Evolutionary conservation across 106 monocot genomes (phyloP), one percentile per base, ranked within the genome.

Genomic region (Alisma plantagoaquatica): DNA sequence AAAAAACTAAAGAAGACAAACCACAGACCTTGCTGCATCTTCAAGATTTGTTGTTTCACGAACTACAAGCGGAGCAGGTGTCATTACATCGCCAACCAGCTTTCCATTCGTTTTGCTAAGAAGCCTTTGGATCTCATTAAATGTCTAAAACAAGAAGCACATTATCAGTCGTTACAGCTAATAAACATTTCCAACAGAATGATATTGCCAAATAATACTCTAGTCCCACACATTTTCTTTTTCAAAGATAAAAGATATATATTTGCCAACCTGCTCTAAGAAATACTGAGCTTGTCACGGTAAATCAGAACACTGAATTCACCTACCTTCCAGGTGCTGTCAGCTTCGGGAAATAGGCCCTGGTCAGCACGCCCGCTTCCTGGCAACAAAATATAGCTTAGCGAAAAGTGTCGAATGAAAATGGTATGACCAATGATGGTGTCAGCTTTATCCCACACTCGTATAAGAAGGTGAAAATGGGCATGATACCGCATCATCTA

Each of bases 51-150:
- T 69, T 3, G 60, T 62, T 55, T 56, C 62, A 32, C 38, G 52
- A 26, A 70, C 70, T 23, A 46, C 70, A 25, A 70, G 53, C 24
- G 70, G 70, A 10, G 41, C 53, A 8, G 51, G 10, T 11, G 61
- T 70, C 70, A 70, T 70, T 18, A 70, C 60, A 48, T 70, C 70
- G 11, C 53, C 61, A 46, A 70, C 46, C 3, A 70, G 53, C 28
- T 54, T 70, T 3, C 70, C 70, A 54, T 62, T 60, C 0, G 70
- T 70, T 41, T 70, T 70, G 5, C 18, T 27, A 14, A 70, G 54
- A 43, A 70, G 23, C 25, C 23, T 54, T 38, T 70, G 70, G 22
- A 70, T 62, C 46, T 61, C 62, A 54, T 70, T 70, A 38, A 70
- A 70, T 20, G 61, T 62, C 70, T 70, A 38, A 44, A 57, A 56